Conservation (phyloP, 306 rosid species). For the Alnus glutinosa region DNA sequence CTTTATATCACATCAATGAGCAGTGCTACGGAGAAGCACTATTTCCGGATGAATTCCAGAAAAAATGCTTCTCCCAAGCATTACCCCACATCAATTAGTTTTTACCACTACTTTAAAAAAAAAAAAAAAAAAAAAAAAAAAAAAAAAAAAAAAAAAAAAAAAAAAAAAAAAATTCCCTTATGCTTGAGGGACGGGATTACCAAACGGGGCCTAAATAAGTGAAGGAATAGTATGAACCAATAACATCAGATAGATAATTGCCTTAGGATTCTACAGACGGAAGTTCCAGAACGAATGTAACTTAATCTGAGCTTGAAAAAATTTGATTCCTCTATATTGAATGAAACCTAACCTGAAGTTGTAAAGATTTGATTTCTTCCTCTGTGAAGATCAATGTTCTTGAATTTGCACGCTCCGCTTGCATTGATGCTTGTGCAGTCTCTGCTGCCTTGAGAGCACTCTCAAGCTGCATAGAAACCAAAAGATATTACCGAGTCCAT, state of each 20-base stretch:
- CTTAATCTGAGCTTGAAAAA: constrained; percentile 83
- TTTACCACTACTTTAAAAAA: too few species aligned
- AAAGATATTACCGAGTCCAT: constrained; percentile 2
- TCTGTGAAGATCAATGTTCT: constrained; percentile 72
- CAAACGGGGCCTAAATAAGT: too few species aligned
- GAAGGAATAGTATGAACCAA: neutral
- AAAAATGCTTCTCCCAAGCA: too few species aligned
- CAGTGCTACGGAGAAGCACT: too few species aligned
- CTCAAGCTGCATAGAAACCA: constrained; percentile 61
- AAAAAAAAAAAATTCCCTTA: too few species aligned
- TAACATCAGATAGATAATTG: neutral
- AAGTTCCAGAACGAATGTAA: neutral
- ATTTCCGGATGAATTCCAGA: too few species aligned
- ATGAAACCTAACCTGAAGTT: constrained; percentile 68
- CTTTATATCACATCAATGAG: too few species aligned
- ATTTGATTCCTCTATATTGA: constrained; percentile 35
- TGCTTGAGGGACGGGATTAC: too few species aligned
- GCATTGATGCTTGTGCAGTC: constrained; percentile 70
- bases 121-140: too few species aligned
- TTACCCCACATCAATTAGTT: too few species aligned
- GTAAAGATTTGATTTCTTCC: constrained; percentile 89
- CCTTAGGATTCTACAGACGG: neutral
- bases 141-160: too few species aligned
- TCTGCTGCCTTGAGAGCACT: constrained; percentile 80
- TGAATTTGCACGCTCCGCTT: constrained; percentile 74